Percentiles rank a stretch among this genome's conserved stretches.
Evolutionary conservation across 2,329 filamentous ascomycete species (phyloP).

Genomic region (Ophiostoma triangulosporum): DNA sequence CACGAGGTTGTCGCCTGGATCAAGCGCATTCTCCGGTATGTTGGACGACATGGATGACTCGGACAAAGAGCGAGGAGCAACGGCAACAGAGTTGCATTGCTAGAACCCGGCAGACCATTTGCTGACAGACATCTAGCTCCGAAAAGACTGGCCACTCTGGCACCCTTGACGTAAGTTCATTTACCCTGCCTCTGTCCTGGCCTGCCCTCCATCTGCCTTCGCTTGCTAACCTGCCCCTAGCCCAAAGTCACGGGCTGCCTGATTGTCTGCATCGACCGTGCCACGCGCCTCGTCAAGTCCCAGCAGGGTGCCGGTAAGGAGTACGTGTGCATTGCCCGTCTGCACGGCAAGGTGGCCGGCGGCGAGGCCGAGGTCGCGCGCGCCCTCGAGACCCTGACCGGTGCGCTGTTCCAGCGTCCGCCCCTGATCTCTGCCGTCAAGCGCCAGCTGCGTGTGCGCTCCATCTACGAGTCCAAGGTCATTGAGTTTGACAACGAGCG

Average conservation of each 20-base stretch:
- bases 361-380: slow-evolving; percentile 86
- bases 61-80: background rate
- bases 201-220: background rate
- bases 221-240: slow-evolving; percentile 1
- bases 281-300: slow-evolving; percentile 94
- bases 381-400: slow-evolving; percentile 88
- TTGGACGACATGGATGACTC: slow-evolving; percentile 6
- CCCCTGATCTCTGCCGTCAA: slow-evolving; percentile 98
- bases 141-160: slow-evolving; percentile 98
- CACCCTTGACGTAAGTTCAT: slow-evolving; percentile 60
- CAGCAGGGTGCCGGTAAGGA: slow-evolving; percentile 99
- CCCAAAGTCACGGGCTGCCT: slow-evolving; percentile 65
- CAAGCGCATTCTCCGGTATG: slow-evolving; percentile 85
- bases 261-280: slow-evolving; percentile 62
- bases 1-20: slow-evolving; percentile 99
- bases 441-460: slow-evolving; percentile 88
- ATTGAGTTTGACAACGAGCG: slow-evolving; percentile 98
- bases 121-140: slow-evolving; percentile 36
- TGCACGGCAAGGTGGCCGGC: slow-evolving; percentile 90
- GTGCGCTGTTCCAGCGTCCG: slow-evolving; percentile 92
- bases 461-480: slow-evolving; percentile 88
- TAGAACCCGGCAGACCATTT: background rate
- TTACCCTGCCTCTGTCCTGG: background rate
- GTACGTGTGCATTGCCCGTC: slow-evolving; percentile 88
- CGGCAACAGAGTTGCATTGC: slow-evolving; percentile 2